These are phyloP conservation scores for Nemania abortiva DNA, from an alignment of 2,329 filamentous ascomycete species.

Conservation along the genomic window DNA sequence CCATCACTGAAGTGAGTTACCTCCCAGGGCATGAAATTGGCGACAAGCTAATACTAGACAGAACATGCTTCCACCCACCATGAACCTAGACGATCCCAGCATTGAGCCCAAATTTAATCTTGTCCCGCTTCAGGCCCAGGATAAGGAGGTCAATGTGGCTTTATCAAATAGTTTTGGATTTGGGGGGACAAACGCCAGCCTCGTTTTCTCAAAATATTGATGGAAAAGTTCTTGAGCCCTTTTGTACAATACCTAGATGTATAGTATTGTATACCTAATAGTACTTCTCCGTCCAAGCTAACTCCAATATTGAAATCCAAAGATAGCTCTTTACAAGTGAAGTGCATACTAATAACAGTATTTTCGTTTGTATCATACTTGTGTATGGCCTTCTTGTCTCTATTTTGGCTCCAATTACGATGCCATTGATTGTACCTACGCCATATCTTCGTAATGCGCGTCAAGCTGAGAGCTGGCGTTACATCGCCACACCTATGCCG, in stretches of 20 bases:
- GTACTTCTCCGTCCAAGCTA: neutral
- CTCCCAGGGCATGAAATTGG: neutral
- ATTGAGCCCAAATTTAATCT: constrained; percentile 85
- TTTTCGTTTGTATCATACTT: neutral
- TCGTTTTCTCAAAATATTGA: constrained; percentile 73
- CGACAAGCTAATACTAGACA: constrained; percentile 53
- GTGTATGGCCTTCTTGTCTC: too few relatives aligned
- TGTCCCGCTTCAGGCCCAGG: constrained; percentile 77
- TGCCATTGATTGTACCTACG: too few relatives aligned
- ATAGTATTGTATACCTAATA: neutral
- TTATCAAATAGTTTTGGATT: constrained; percentile 98
- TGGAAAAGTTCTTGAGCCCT: neutral
- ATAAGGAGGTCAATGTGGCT: constrained; percentile 77
- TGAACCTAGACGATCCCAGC: constrained; percentile 79
- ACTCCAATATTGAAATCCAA: neutral
- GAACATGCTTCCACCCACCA: constrained; percentile 84
- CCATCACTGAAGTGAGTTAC: constrained; percentile 77
- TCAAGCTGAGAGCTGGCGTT: too few relatives aligned
- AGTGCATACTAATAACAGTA: neutral
- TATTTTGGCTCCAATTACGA: too few relatives aligned
- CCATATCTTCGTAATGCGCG: too few relatives aligned
- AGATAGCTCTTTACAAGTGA: neutral
- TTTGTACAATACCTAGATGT: constrained; percentile 24
- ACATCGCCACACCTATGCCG: too few relatives aligned
- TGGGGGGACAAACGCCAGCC: constrained; percentile 92